phyloP scores from a whole-genome alignment of 2,329 filamentous ascomycete genomes.

The Diaporthe sp. region DNA sequence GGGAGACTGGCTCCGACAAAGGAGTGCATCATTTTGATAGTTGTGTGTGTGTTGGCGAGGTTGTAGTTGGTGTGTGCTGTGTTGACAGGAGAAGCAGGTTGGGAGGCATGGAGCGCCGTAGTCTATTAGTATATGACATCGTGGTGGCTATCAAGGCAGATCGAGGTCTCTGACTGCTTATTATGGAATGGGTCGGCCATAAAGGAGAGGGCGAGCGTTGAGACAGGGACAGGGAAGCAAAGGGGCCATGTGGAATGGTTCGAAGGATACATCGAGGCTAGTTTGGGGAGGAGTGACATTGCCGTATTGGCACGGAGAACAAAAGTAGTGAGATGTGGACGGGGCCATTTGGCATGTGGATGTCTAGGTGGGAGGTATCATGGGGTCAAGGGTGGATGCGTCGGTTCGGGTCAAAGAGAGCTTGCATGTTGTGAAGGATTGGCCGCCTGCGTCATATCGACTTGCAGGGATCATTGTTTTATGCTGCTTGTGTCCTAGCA shows the following conservation, averaged over 20 bases:
- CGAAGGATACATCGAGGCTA: conserved; percentile 42
- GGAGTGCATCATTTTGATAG: conserved; percentile 44
- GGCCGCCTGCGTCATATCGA: conserved; percentile 47
- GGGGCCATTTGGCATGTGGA: conserved; percentile 46
- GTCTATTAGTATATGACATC: conserved; percentile 35
- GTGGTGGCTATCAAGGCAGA: conserved; percentile 31
- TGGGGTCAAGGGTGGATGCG: conserved; percentile 39
- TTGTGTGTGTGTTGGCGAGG: conserved; percentile 10
- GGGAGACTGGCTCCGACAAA: conserved; percentile 46
- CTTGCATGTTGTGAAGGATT: conserved; percentile 42
- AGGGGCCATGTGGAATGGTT: conserved; percentile 37
- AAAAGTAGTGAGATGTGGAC: conserved; percentile 42
- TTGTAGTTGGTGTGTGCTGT: conserved; percentile 13
- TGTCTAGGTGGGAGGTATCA: conserved; percentile 38
- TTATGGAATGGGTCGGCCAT: conserved; percentile 35
- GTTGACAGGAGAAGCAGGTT: not conserved
- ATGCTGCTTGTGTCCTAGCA: conserved; percentile 30
- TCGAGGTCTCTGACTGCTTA: conserved; percentile 34
- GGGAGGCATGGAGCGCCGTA: conserved; percentile 23
- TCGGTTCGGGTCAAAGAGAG: conserved; percentile 44
- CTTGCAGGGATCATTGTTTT: conserved; percentile 33
- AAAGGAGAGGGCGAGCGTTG: conserved; percentile 35
- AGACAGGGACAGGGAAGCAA: conserved; percentile 37
- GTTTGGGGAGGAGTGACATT: conserved; percentile 39
- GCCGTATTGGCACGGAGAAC: conserved; percentile 45